phyloP scores from a whole-genome alignment of 2,329 filamentous ascomycete species.

The Zymoseptoria crescenta region DNA sequence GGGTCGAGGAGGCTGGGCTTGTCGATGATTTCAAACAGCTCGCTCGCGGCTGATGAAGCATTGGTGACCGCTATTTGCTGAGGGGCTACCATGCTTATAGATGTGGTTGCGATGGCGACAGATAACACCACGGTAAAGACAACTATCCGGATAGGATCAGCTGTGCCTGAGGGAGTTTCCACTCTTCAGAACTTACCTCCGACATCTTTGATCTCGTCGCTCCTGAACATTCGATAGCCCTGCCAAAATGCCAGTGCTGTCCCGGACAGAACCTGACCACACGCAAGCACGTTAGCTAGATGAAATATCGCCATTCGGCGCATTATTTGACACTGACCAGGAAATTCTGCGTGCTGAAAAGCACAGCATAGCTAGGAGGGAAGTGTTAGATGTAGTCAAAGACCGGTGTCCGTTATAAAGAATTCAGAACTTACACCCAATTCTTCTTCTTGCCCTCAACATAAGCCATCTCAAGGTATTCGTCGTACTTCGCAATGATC shows the following conservation, averaged over 20 bases:
- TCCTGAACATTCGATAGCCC: slow-evolving; percentile 32
- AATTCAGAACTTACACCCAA: slow-evolving; percentile 17
- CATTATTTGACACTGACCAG: too few relatives aligned
- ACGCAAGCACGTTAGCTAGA: too few relatives aligned
- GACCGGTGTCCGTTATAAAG: too few relatives aligned
- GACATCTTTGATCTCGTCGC: slow-evolving; percentile 25
- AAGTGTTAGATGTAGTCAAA: too few relatives aligned
- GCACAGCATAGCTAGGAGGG: too few relatives aligned
- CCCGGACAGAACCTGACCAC: too few relatives aligned
- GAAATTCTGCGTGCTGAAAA: too few relatives aligned
- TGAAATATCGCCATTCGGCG: too few relatives aligned
- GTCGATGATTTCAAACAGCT: slow-evolving; percentile 38
- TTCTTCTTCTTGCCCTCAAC: slow-evolving; percentile 40
- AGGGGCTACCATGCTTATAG: slow-evolving; percentile 33
- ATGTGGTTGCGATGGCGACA: slow-evolving; percentile 33
- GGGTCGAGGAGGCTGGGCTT: slow-evolving; percentile 35
- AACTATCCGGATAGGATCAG: too few relatives aligned
- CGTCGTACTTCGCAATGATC: slow-evolving; percentile 38
- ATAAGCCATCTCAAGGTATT: slow-evolving; percentile 36
- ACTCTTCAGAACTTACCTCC: slow-evolving; percentile 9
- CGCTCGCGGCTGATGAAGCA: slow-evolving; percentile 35
- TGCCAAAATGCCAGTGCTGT: slow-evolving; percentile 39
- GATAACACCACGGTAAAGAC: slow-evolving; percentile 1
- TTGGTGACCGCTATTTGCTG: slow-evolving; percentile 37
- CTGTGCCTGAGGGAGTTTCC: too few relatives aligned